phyloP scores from a whole-genome alignment of 2,329 filamentous ascomycete species.

The Fusarium sp. region DNA sequence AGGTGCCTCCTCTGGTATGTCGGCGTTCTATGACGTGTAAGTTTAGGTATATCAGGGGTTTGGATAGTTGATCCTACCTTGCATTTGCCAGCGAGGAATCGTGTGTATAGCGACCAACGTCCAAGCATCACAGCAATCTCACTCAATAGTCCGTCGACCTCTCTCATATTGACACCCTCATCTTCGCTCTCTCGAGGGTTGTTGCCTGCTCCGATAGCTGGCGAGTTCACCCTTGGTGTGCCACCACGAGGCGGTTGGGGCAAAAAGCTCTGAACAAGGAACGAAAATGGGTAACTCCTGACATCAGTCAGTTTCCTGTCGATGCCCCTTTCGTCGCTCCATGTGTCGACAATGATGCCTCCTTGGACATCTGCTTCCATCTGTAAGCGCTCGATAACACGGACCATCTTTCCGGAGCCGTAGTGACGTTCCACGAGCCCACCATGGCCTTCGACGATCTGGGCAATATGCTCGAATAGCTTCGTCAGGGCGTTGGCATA shows the following conservation, averaged over 20 bases:
- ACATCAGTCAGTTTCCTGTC: constrained; percentile 92
- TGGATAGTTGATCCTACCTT: constrained; percentile 67
- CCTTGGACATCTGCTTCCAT: constrained; percentile 96
- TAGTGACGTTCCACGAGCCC: constrained; percentile 95
- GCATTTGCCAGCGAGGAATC: constrained; percentile 90
- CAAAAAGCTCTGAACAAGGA: constrained; percentile 94
- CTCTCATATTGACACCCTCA: constrained; percentile 96
- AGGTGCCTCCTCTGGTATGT: constrained; percentile 66
- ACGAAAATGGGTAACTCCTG: constrained; percentile 98
- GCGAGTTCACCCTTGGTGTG: constrained; percentile 81
- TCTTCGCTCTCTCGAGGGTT: constrained; percentile 81
- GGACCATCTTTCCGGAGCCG: constrained; percentile 91
- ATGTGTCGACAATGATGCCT: constrained; percentile 94
- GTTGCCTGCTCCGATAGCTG: constrained; percentile 72
- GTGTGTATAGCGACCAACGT: constrained; percentile 91
- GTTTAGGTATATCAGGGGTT: constrained; percentile 11
- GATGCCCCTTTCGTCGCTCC: constrained; percentile 89
- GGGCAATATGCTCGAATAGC: constrained; percentile 96
- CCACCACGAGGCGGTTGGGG: constrained; percentile 76
- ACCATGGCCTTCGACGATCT: constrained; percentile 94
- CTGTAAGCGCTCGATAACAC: constrained; percentile 92
- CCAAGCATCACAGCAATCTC: constrained; percentile 95
- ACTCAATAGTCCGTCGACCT: constrained; percentile 87
- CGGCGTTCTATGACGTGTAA: constrained; percentile 62
- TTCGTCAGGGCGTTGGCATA: constrained; percentile 92